Percentiles rank a stretch among this genome's conserved stretches.
phyloP scores from a whole-genome alignment of 495 filamentous ascomycete genomes.

The Cenococcum geophilum region DNA sequence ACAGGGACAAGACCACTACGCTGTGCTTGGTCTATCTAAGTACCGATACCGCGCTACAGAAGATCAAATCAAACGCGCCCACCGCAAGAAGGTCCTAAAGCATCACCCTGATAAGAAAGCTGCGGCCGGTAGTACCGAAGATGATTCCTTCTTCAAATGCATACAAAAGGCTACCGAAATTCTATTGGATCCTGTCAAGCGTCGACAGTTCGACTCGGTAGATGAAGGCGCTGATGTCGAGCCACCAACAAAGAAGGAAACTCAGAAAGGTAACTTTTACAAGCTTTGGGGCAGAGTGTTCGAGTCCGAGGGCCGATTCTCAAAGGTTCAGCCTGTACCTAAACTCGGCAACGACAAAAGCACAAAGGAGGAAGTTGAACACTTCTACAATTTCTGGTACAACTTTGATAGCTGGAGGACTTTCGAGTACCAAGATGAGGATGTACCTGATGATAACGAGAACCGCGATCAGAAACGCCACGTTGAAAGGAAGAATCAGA shows the following conservation, averaged over 20 bases:
- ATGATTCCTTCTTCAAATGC: slow-evolving; percentile 99
- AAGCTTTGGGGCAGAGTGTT: slow-evolving; percentile 87
- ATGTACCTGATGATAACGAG: slow-evolving; percentile 97
- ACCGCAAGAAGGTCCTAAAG: slow-evolving; percentile 98
- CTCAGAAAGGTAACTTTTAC: slow-evolving; percentile 81
- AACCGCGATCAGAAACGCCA: slow-evolving; percentile 98
- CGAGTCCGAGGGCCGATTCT: slow-evolving; percentile 86
- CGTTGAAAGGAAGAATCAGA: slow-evolving; percentile 95
- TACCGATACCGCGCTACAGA: slow-evolving; percentile 88
- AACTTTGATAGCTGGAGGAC: slow-evolving; percentile 96
- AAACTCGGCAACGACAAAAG: slow-evolving; percentile 76
- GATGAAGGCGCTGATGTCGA: slow-evolving; percentile 90
- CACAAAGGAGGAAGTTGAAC: slow-evolving; percentile 79
- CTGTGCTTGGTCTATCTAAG: slow-evolving; percentile 86
- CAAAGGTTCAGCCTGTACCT: slow-evolving; percentile 80
- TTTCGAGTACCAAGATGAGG: slow-evolving; percentile 98
- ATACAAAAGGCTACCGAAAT: slow-evolving; percentile 97
- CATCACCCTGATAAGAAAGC: slow-evolving; percentile 99
- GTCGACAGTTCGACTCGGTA: slow-evolving; percentile 93
- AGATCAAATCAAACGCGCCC: slow-evolving; percentile 96
- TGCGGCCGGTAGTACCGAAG: slow-evolving; percentile 75
- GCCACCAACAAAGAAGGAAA: slow-evolving; percentile 83
- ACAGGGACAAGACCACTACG: slow-evolving; percentile 94
- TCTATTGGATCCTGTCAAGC: slow-evolving; percentile 83
- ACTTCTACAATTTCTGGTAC: slow-evolving; percentile 99